Evolutionary conservation across 179 eudicot genomes (phyloP), one percentile per base, ranked within the genome.

Genomic region (Patellifolia procumbens): DNA sequence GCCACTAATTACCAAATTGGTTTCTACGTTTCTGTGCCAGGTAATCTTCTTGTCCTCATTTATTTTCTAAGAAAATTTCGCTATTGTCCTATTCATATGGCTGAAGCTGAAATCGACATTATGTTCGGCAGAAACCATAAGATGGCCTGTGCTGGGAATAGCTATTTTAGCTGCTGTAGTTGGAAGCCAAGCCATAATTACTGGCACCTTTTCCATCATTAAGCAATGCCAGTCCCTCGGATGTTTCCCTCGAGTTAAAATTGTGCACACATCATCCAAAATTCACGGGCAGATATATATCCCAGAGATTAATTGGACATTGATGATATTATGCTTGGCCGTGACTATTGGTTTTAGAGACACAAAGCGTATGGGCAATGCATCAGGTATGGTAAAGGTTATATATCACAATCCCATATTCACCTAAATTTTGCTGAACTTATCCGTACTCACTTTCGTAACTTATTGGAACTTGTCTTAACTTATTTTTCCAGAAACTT

Each of bases 111-210:
- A 20, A 10, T 34, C 51, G 63, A 48, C 16, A 71, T 26, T 48
- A 42, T 16, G 28, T 53, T 2, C 81, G 76, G 61, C 90, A 93
- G 98, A 93, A 78, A 85, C 74, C 51, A 70, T 93, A 71, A 84
- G 92, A 81, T 91, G 92, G 94, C 98, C 98, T 0, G 95, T 91
- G 64, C 80, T 91, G 28, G 87, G 82, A 56, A 90, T 90, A 49
- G 98, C 98, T 31, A 83, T 90, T 67, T 85, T 93, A 28, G 98
- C 97, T 31, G 97, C 98, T 31, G 92, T 91, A 7, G 95, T 93
- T 11, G 98, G 93, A 76, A 93, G 98, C 84, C 98, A 93, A 84
- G 98, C 98, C 37, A 86, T 86, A 68, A 95, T 95, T 59, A 95
- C 99, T 0, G 99, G 98, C 76, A 91, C 99, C 10, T 96, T 93